These are phyloP conservation scores for Dioszegia crocea DNA, from an alignment of 768 basidiomycete species.

Conservation along the genomic window DNA sequence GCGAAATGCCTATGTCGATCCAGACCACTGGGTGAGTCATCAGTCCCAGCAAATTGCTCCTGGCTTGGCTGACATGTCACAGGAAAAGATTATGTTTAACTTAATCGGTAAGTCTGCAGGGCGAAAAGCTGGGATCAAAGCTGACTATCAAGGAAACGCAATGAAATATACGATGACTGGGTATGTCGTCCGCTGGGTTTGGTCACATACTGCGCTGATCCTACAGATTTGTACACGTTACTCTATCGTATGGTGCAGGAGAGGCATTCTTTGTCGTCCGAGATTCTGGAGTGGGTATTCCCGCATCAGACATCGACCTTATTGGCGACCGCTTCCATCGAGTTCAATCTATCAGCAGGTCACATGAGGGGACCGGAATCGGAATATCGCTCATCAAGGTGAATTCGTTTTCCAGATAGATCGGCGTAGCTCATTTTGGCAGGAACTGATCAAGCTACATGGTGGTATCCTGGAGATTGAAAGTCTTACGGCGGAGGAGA, in stretches of 20 bases:
- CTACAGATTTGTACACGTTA: constrained; percentile 41
- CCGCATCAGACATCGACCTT: constrained; percentile 42
- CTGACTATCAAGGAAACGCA: constrained; percentile 41
- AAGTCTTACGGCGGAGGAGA: constrained; percentile 43
- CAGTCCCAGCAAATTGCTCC: background rate
- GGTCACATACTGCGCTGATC: constrained; percentile 21
- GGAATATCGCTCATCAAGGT: constrained; percentile 50
- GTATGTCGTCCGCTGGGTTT: background rate
- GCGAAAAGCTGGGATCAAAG: background rate
- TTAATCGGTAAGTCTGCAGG: constrained; percentile 30
- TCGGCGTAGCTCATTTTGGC: background rate
- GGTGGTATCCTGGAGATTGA: constrained; percentile 47
- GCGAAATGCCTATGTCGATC: constrained; percentile 44
- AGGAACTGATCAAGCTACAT: constrained; percentile 52
- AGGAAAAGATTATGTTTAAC: constrained; percentile 51
- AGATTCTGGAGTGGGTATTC: constrained; percentile 52
- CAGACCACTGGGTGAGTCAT: constrained; percentile 39
- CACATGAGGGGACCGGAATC: constrained; percentile 51
- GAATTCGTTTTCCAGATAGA: background rate
- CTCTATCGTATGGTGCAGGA: constrained; percentile 22
- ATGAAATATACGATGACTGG: constrained; percentile 46
- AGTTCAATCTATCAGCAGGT: constrained; percentile 47
- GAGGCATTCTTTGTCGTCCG: constrained; percentile 43
- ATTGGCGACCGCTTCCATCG: constrained; percentile 52
- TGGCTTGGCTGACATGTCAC: background rate